Conservation (phyloP, 1,284 basidiomycete species). For the Filobasidium uniguttulatum region DNA sequence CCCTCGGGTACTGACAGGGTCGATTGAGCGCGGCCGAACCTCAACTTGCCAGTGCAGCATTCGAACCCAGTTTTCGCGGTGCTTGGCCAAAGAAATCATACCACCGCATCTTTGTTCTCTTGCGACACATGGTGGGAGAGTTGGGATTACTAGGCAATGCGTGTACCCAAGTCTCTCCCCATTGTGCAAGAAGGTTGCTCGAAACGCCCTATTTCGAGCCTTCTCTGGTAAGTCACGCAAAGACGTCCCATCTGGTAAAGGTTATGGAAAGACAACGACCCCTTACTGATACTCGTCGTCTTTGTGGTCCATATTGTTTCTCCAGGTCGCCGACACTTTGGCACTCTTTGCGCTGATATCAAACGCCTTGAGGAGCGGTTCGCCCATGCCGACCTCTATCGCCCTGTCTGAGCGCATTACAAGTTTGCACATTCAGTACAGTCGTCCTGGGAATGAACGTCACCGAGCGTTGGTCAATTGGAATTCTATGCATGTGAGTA, state of each 20-base stretch:
- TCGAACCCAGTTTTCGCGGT: constrained; percentile 30
- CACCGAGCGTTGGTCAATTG: not conserved
- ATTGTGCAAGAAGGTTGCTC: constrained; percentile 20
- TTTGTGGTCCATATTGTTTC: no score
- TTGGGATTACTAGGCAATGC: constrained; percentile 25
- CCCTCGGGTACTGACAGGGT: no score
- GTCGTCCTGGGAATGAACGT: not conserved
- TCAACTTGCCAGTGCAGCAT: constrained; percentile 21
- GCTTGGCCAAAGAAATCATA: constrained; percentile 34
- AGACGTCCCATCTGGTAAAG: not conserved
- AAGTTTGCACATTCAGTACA: not conserved
- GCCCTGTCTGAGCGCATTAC: constrained; percentile 32
- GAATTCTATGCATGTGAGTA: not conserved
- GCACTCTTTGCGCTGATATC: constrained; percentile 28
- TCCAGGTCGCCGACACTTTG: constrained; percentile 30
- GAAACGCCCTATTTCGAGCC: constrained; percentile 27
- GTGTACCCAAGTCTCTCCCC: constrained; percentile 22
- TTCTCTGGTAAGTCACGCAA: constrained; percentile 24
- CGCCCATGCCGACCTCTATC: constrained; percentile 28
- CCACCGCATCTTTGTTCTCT: constrained; percentile 19
- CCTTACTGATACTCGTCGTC: not conserved
- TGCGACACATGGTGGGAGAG: constrained; percentile 22
- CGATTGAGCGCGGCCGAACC: constrained; percentile 21
- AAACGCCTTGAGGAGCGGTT: constrained; percentile 23
- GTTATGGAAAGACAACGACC: not conserved